Evolutionary conservation across 1,284 basidiomycete genomes (phyloP).

Genomic region (Heterobasidion occidentale): DNA sequence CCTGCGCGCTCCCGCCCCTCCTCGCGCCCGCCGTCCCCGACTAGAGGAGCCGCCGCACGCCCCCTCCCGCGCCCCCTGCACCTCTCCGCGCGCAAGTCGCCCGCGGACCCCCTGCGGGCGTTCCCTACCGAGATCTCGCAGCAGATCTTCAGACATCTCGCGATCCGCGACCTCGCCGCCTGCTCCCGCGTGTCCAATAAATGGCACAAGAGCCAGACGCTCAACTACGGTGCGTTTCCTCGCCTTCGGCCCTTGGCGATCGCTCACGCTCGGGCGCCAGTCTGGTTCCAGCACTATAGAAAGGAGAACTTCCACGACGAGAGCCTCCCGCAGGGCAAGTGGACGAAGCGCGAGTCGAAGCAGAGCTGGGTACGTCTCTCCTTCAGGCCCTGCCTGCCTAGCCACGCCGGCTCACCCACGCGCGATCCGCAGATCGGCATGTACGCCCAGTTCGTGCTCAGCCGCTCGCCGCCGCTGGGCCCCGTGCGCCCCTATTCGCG

Average conservation of each 20-base stretch:
- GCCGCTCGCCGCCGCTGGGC: slow-evolving; percentile 34
- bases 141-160: slow-evolving; percentile 60
- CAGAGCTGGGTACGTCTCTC: slow-evolving; percentile 63
- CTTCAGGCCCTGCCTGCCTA: background rate
- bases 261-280: slow-evolving; percentile 28
- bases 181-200: slow-evolving; percentile 78
- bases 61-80: slow-evolving; percentile 33
- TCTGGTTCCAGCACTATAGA: slow-evolving; percentile 86
- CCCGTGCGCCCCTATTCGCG: slow-evolving; percentile 27
- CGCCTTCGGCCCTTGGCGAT: background rate
- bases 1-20: slow-evolving; percentile 41
- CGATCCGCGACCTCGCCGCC: slow-evolving; percentile 61
- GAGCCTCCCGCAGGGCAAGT: slow-evolving; percentile 69
- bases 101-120: slow-evolving; percentile 56
- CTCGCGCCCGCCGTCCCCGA: slow-evolving; percentile 33
- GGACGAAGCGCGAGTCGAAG: slow-evolving; percentile 81
- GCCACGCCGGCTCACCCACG: background rate
- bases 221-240: slow-evolving; percentile 73
- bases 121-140: slow-evolving; percentile 79
- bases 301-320: slow-evolving; percentile 76
- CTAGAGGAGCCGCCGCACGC: slow-evolving; percentile 38
- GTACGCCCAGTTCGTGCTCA: slow-evolving; percentile 40
- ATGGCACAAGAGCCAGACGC: slow-evolving; percentile 80
- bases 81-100: slow-evolving; percentile 17
- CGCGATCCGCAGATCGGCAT: slow-evolving; percentile 40